Evolutionary conservation across 371 early-diverging fungal genomes (phyloP).

Genomic region (Mucor circinelloides): DNA sequence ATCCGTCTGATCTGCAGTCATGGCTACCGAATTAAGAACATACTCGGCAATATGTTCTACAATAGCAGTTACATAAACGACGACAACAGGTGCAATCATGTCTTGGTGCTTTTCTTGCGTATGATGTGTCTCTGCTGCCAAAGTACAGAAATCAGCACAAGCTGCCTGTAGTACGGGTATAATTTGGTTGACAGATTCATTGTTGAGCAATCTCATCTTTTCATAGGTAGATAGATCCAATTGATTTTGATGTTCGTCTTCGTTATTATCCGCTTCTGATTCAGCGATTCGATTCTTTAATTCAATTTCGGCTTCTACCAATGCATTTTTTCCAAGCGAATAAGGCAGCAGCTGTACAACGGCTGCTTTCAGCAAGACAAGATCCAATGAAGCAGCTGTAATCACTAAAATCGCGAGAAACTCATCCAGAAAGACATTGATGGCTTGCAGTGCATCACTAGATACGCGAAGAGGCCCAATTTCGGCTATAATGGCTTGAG

Average conservation of each 20-base stretch:
- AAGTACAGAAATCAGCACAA: constrained; percentile 56
- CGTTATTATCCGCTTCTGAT: constrained; percentile 42
- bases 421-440: constrained; percentile 67
- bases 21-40: constrained; percentile 50
- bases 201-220: constrained; percentile 28
- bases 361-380: constrained; percentile 50
- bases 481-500: constrained; percentile 67
- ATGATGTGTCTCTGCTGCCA: constrained; percentile 34
- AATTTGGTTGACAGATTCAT: constrained; percentile 20
- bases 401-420: constrained; percentile 52
- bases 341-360: constrained; percentile 51
- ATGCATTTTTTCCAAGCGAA: constrained; percentile 61
- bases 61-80: constrained; percentile 61
- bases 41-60: constrained; percentile 67
- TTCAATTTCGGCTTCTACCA: constrained; percentile 69
- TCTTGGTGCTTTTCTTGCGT: background rate
- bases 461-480: constrained; percentile 62
- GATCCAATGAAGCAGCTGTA: constrained; percentile 49
- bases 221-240: constrained; percentile 34
- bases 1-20: constrained; percentile 54
- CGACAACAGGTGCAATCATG: constrained; percentile 56
- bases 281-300: constrained; percentile 49
- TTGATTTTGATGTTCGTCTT: constrained; percentile 18
- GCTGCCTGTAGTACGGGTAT: constrained; percentile 49
- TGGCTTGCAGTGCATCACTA: constrained; percentile 58